Evolutionary conservation across 371 early-diverging fungal species (phyloP), one percentile per base, ranked within the genome.

Genomic region (Mycotypha africana): DNA sequence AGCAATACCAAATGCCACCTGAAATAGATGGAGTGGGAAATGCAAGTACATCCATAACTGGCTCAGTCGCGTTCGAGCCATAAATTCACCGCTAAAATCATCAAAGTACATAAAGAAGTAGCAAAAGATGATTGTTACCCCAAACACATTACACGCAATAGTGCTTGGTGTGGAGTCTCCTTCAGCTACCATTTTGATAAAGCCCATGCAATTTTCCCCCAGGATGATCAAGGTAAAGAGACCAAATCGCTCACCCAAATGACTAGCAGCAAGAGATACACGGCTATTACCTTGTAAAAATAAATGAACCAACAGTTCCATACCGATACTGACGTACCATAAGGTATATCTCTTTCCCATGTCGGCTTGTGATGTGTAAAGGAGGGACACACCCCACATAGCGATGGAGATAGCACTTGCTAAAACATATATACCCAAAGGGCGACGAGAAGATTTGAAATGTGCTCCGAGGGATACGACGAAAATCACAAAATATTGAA

Each of bases 41-140:
- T 79, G 80, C n/a, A 79, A 60, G 31, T 77, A 79, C 38, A 76
- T 65, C 80, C 80, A 79, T 7, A 79, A 58, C 36, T 76, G 78
- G 25, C 73, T 74, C 37, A 73, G 35, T 26, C 61, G 35, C 1
- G 62, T 57, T 37, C 53, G 44, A 9, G 43, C 30, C 15, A 62
- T 34, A 14, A 62, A 52, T 49, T 71, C 72, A 19, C 62, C 60
- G 38, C 54, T 58, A 22, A 74, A 74, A 38, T 74, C 74, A 28
- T 74, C 74, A 57, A 74, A 74, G 31, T 70, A 74, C 74, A 74
- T 74, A 42, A 74, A 74, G 45, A 74, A 74, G 41, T 56, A 74
- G 10, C 60, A 57, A 51, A 74, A 74, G 49, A 74, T 74, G 33
- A 69, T 67, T 2, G 65, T 60, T 0, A 74, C 57, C 23, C 70